Conservation (phyloP, 495 filamentous ascomycete genomes). For the Penicillium argentinense region DNA sequence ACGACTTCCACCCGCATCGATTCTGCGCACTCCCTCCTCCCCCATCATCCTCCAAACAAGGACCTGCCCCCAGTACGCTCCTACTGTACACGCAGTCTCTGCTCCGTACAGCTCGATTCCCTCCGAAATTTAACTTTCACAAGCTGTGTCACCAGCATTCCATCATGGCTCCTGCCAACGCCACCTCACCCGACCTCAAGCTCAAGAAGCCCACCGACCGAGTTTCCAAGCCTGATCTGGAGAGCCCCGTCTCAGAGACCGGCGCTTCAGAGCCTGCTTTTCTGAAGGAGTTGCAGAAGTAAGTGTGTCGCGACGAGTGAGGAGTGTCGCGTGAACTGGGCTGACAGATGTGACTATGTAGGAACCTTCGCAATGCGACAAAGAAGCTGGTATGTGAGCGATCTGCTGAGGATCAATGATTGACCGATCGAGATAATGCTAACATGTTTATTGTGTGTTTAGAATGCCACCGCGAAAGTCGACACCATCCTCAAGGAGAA, state of each 20-base stretch:
- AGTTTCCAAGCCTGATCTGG: constrained; percentile 33
- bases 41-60: constrained; percentile 9
- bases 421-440: constrained; percentile 1
- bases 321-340: constrained; percentile 10
- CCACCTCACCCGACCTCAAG: constrained; percentile 37
- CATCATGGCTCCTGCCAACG: constrained; percentile 43
- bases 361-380: constrained; percentile 77
- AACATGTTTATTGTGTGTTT: constrained; percentile 9
- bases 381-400: constrained; percentile 78
- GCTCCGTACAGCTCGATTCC: constrained; percentile 10
- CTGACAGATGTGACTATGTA: constrained; percentile 29
- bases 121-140: constrained; percentile 12
- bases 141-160: constrained; percentile 28
- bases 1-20: constrained; percentile 42
- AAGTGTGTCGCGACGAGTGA: constrained; percentile 40
- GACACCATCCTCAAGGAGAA: constrained; percentile 77
- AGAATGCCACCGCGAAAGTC: constrained; percentile 78
- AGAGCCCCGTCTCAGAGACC: constrained; percentile 45
- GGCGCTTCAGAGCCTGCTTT: constrained; percentile 70
- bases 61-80: constrained; percentile 7
- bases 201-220: constrained; percentile 25
- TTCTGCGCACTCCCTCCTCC: constrained; percentile 17
- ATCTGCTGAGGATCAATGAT: neutral
- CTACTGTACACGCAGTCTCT: constrained; percentile 10
- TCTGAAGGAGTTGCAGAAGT: constrained; percentile 87